Evolutionary conservation across 2,329 filamentous ascomycete species (phyloP).

Genomic region (Aspergillus sp.): DNA sequence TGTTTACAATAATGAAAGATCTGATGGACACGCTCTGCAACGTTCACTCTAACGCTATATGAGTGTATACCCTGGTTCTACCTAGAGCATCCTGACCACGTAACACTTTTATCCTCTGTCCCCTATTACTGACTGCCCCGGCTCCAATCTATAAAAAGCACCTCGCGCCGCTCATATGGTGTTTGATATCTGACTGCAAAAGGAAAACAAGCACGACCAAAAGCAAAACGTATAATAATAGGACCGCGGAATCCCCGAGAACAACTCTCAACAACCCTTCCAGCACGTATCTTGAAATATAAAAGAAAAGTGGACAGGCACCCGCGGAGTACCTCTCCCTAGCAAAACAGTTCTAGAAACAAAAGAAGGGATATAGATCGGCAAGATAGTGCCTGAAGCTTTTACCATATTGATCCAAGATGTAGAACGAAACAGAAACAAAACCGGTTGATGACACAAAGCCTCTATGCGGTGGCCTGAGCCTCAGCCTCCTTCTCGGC

Average conservation of each 20-base stretch:
- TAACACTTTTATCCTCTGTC: slow-evolving; percentile 12
- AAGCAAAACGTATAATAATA: slow-evolving; percentile 4
- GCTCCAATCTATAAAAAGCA: slow-evolving; percentile 20
- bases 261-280: not conserved
- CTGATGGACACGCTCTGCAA: not conserved
- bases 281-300: not conserved
- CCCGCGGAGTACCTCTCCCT: slow-evolving; percentile 6
- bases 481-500: slow-evolving; percentile 33
- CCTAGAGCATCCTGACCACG: slow-evolving; percentile 1
- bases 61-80: not conserved
- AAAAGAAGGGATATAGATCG: slow-evolving; percentile 13
- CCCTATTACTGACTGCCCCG: slow-evolving; percentile 13
- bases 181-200: slow-evolving; percentile 20
- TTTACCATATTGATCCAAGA: slow-evolving; percentile 25
- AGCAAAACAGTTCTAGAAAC: slow-evolving; percentile 15
- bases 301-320: slow-evolving; percentile 8
- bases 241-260: not conserved
- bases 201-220: not conserved
- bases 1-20: not conserved
- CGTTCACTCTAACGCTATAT: not conserved
- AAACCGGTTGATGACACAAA: not conserved
- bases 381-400: slow-evolving; percentile 14
- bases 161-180: slow-evolving; percentile 18
- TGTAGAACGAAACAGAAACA: slow-evolving; percentile 12
- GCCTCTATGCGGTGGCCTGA: slow-evolving; percentile 33